Base-by-base conservation (phyloP, 2,329 filamentous ascomycete species). In the Diaporthe sp. region DNA sequence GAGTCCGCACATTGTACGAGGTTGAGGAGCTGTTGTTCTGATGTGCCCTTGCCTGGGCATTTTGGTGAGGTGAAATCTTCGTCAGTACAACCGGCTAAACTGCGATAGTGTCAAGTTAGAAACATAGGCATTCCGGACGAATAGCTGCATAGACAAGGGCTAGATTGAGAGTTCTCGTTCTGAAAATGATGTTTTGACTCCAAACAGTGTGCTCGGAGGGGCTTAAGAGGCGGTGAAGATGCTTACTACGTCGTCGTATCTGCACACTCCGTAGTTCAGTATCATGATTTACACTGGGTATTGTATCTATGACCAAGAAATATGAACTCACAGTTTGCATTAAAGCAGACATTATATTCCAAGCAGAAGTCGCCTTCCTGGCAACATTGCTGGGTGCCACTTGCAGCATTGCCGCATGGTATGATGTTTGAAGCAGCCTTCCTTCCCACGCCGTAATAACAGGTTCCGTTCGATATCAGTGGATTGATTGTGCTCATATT, bases 81-180 rank as follows among this genome's bases (percentile, higher is more conserved):
- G 51, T 73, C 58, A 5, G 70, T 73, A 51, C 70, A 73, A 39
- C 70, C 70, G n/a, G 70, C 70, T n/a, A 73, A 13, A 46, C 42
- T 61, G n/a, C 13, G n/a, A 22, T 13, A 55, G 9, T n/a, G 3
- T 53, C 5, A 13, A 17, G 28, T 42, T 42, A 46, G 58, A 37
- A 25, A 15, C 5, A 6, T 1, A 1, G 4, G 44, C 12, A 17
- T 49, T 28, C 8, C 7, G 8, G 28, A n/a, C n/a, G 12, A 19
- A 2, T 12, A 1, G 19, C 15, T 42, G 22, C 15, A 15, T 7
- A 15, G 28, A 19, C 3, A 4, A 8, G n/a, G 2, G 4, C 3
- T 31, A 4, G 37, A 31, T 19, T 13, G 6, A 19, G 2, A 2
- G 12, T n/a, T 31, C 28, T 22, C 28, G 22, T 13, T 6, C 3